Evolutionary conservation across 352 stramenopile genomes (phyloP).

Genomic region (Pythium insidiosum): DNA sequence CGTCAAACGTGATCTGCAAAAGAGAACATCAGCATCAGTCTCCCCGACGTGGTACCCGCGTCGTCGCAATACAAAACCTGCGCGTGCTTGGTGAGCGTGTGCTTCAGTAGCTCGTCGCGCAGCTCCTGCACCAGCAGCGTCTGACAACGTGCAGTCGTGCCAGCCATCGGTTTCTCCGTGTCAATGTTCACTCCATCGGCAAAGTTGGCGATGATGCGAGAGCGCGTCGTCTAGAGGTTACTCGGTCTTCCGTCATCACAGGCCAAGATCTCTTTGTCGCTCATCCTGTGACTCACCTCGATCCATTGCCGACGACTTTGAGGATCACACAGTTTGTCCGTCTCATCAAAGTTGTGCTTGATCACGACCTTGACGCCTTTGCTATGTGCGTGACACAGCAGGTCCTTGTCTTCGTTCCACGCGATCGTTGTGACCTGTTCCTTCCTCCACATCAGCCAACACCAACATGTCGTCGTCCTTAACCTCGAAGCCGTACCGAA

Average conservation of each 20-base stretch:
- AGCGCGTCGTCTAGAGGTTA: too few species aligned
- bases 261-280: neutral
- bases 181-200: constrained; percentile 82
- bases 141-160: constrained; percentile 32
- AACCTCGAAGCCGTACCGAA: constrained; percentile 22
- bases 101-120: constrained; percentile 36
- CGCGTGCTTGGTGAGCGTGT: constrained; percentile 47
- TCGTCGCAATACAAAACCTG: constrained; percentile 24
- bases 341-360: constrained; percentile 73
- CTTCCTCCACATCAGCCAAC: too few species aligned
- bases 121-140: constrained; percentile 51
- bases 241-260: constrained; percentile 34
- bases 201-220: constrained; percentile 57
- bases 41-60: too few species aligned
- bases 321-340: constrained; percentile 49
- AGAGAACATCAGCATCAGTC: too few species aligned
- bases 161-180: constrained; percentile 61
- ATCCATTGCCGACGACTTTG: constrained; percentile 45
- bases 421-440: constrained; percentile 65
- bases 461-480: too few species aligned
- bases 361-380: constrained; percentile 75
- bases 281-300: constrained; percentile 12
- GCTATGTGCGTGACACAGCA: constrained; percentile 74
- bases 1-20: constrained; percentile 70
- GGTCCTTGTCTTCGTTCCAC: constrained; percentile 76